phyloP scores from a whole-genome alignment of 768 basidiomycete species.

The Phaffia australis region DNA sequence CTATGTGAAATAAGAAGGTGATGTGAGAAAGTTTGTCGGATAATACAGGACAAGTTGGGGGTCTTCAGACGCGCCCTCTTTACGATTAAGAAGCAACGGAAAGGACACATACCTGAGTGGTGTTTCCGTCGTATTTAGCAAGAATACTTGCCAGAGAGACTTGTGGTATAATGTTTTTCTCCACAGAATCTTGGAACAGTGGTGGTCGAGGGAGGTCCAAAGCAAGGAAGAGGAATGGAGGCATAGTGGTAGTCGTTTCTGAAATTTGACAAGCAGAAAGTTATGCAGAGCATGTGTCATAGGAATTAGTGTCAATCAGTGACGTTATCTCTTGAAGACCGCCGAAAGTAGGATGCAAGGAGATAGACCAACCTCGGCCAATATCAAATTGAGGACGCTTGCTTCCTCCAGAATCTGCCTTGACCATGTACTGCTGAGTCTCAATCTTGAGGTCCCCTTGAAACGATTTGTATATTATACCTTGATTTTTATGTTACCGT shows the following conservation, averaged over 20 bases:
- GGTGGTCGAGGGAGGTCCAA: constrained; percentile 96
- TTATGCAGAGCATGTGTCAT: neutral
- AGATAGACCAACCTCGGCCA: constrained; percentile 59
- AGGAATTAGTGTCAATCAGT: neutral
- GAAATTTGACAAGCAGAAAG: neutral
- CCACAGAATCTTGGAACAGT: constrained; percentile 85
- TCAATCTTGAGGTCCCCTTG: constrained; percentile 89
- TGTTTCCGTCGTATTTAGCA: constrained; percentile 84
- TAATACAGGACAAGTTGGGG: neutral
- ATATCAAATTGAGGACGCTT: constrained; percentile 87
- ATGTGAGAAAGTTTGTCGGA: neutral
- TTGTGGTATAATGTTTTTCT: constrained; percentile 99
- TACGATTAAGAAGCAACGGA: constrained; percentile 5
- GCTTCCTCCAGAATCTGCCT: constrained; percentile 60
- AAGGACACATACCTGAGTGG: constrained; percentile 58
- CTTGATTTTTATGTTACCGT: constrained; percentile 39
- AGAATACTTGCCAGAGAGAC: constrained; percentile 81
- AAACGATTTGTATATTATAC: constrained; percentile 83
- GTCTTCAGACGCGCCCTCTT: neutral
- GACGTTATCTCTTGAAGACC: too few species aligned
- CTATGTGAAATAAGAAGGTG: constrained; percentile 39
- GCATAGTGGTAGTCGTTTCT: constrained; percentile 70
- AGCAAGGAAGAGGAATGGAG: constrained; percentile 91
- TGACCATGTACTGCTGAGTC: constrained; percentile 82
- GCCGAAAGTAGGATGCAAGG: neutral